A percentile compares a stretch with the other conserved stretches of the same genome.
These are phyloP conservation scores for Dipteronia dyeriana DNA, from an alignment of 345 rosid species.

Conservation along the genomic window DNA sequence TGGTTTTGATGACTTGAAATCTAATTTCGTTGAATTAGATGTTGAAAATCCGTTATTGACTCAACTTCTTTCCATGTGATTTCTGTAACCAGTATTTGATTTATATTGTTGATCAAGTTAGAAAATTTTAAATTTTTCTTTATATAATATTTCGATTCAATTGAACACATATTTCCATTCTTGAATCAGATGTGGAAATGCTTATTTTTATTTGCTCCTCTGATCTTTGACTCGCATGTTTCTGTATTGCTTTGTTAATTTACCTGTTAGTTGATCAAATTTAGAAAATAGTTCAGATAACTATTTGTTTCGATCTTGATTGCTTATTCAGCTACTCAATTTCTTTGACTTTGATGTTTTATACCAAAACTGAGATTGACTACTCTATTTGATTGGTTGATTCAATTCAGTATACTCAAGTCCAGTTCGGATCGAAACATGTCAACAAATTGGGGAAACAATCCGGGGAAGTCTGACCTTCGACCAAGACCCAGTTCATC, in stretches of 20 bases:
- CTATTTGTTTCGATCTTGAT: neutral
- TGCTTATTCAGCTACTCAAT: neutral
- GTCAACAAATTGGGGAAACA: constrained; percentile 18
- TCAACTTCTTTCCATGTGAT: neutral
- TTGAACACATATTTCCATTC: neutral
- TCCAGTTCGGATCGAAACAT: constrained; percentile 22
- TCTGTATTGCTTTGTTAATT: neutral
- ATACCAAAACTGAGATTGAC: neutral
- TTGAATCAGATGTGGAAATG: no score
- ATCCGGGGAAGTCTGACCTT: constrained; percentile 25
- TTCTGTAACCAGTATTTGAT: neutral
- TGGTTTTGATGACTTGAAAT: neutral
- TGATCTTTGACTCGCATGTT: neutral
- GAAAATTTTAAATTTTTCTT: no score
- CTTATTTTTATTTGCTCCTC: neutral
- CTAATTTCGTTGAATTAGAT: neutral
- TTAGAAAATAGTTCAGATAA: neutral
- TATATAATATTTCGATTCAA: no score
- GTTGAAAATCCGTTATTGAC: neutral
- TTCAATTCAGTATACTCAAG: constrained; percentile 21
- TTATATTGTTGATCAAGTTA: no score
- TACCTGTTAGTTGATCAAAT: neutral
- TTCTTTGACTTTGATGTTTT: neutral
- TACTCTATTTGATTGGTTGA: neutral
- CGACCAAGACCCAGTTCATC: constrained; percentile 32